phyloP scores from a whole-genome alignment of 1,284 basidiomycete genomes.

The Laetiporus sulphureus region DNA sequence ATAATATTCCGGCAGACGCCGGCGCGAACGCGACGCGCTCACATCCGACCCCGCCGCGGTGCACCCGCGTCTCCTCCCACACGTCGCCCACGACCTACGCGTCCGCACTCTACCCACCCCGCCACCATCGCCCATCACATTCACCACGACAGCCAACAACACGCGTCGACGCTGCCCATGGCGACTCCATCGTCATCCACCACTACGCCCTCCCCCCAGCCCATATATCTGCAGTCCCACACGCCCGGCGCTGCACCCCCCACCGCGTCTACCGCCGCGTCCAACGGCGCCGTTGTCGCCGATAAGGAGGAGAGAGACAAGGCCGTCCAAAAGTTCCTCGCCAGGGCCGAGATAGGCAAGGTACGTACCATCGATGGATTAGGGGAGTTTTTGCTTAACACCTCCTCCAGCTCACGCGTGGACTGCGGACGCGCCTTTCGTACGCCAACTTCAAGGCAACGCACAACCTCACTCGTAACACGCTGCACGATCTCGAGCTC shows the following conservation, averaged over 20 bases:
- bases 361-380: slow-evolving; percentile 39
- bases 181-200: slow-evolving; percentile 70
- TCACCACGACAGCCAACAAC: not conserved
- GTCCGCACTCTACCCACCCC: slow-evolving; percentile 1
- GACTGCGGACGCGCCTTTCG: slow-evolving; percentile 65
- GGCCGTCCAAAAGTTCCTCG: slow-evolving; percentile 65
- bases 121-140: not conserved
- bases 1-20: slow-evolving; percentile 9
- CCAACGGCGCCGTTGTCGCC: slow-evolving; percentile 31
- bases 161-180: slow-evolving; percentile 33
- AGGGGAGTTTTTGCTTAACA: slow-evolving; percentile 27
- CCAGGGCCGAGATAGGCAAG: slow-evolving; percentile 68
- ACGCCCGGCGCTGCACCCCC: slow-evolving; percentile 29
- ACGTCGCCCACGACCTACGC: slow-evolving; percentile 8
- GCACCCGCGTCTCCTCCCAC: slow-evolving; percentile 9
- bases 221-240: slow-evolving; percentile 46
- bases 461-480: slow-evolving; percentile 57
- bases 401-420: slow-evolving; percentile 59
- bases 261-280: slow-evolving; percentile 19
- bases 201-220: slow-evolving; percentile 70
- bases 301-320: slow-evolving; percentile 56
- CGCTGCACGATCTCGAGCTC: slow-evolving; percentile 62
- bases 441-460: slow-evolving; percentile 78
- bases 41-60: slow-evolving; percentile 7
- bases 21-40: slow-evolving; percentile 10